Evolutionary conservation across 108 stramenopile genomes (phyloP).

Genomic region (Stephanodiscus triporus): DNA sequence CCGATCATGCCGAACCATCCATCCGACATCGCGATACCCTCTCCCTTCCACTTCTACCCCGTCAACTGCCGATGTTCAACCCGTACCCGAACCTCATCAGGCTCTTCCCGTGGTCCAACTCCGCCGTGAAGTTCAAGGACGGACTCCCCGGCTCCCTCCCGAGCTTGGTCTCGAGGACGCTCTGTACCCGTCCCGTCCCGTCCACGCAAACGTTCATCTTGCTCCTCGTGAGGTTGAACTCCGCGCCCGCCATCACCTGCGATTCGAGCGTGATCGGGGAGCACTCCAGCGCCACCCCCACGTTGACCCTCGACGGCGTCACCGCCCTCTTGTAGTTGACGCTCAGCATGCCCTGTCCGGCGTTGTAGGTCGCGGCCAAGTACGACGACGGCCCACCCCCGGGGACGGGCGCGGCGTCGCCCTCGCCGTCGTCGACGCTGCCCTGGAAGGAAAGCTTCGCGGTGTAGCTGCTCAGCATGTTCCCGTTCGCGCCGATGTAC

Average conservation of each 20-base stretch:
- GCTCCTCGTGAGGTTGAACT: slow-evolving; percentile 79
- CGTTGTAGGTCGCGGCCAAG: slow-evolving; percentile 70
- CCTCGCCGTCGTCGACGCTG: slow-evolving; percentile 10
- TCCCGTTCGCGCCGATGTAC: slow-evolving; percentile 79
- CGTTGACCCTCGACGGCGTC: slow-evolving; percentile 74
- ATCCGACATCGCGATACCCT: neutral
- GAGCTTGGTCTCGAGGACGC: slow-evolving; percentile 74
- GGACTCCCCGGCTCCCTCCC: slow-evolving; percentile 81
- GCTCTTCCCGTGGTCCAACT: slow-evolving; percentile 78
- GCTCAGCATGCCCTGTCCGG: slow-evolving; percentile 60
- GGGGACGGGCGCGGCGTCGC: slow-evolving; percentile 9
- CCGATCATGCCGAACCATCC: neutral
- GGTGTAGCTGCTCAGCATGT: slow-evolving; percentile 68
- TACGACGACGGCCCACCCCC: slow-evolving; percentile 47
- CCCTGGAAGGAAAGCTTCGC: slow-evolving; percentile 62
- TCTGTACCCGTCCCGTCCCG: slow-evolving; percentile 71
- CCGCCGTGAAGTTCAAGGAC: slow-evolving; percentile 67
- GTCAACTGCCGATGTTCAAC: slow-evolving; percentile 65
- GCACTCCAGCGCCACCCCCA: slow-evolving; percentile 57
- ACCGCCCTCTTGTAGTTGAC: slow-evolving; percentile 80
- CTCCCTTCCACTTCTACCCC: neutral
- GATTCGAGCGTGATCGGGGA: slow-evolving; percentile 71
- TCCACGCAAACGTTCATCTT: slow-evolving; percentile 75
- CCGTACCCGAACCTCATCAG: slow-evolving; percentile 87
- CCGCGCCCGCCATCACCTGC: slow-evolving; percentile 75